Evolutionary conservation across 768 basidiomycete genomes (phyloP), one percentile per base, ranked within the genome.

Genomic region (Psilocybe tampanensis): DNA sequence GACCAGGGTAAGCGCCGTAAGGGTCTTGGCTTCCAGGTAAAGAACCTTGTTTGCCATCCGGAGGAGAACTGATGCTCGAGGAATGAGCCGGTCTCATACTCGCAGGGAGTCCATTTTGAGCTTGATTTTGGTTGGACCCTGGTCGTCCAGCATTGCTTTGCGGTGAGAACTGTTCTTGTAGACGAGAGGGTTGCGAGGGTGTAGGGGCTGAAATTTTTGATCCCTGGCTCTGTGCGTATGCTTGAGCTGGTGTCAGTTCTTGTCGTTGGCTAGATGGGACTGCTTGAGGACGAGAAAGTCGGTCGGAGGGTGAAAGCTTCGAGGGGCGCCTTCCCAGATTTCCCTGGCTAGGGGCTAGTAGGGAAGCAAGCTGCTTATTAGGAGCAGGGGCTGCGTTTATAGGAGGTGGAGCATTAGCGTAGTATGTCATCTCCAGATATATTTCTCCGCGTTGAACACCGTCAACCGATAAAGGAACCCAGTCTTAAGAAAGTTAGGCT

Each of bases 381-480:
- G 54, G 52, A 18, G 58, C 52, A 24, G 63, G 29, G n/a, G 62
- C 47, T 17, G 70, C 64, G 12, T 13, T 23, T 72, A 56, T 64
- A 63, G 86, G 72, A n/a, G 80, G 76, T 8, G 86, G 84, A 3
- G 79, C 82, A 53, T 88, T 85, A 2, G 93, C 83, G 71, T 85
- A 98, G 76, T 86, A 98, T 1, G 95, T 98, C 85, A 97, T 89
- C 70, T 98, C 95, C 15, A 97, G 80, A 68, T 92, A 97, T 9
- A 96, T 61, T 52, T 97, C 92, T 6, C 95, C 95, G 21, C 91
- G 85, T 51, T 85, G 77, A 8, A 84, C 81, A 2, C 85, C 86
- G 45, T 72, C 64, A 34, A 72, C 58, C 32, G 70, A 65, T 17
- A 76, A 61, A 32, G 64, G 60, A 2, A 78, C 69, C 75, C 75